Evolutionary conservation across 2,329 filamentous ascomycete genomes (phyloP).

Genomic region (Myriosclerotinia duriaeana): DNA sequence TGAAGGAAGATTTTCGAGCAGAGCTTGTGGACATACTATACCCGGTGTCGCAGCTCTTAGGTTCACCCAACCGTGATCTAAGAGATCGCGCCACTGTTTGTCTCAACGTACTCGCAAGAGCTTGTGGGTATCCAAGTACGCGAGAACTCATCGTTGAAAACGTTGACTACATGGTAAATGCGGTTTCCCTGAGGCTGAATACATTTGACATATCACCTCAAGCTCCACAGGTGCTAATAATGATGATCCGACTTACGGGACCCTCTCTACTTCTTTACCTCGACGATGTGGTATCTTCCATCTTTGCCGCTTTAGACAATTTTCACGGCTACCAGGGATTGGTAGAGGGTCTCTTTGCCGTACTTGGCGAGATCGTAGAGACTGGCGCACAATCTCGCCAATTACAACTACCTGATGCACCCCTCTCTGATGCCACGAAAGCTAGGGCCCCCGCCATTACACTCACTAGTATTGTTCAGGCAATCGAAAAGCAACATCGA

Average conservation of each 20-base stretch:
- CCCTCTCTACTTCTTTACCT: conserved; percentile 80
- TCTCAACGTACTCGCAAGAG: conserved; percentile 73
- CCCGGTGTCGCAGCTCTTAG: conserved; percentile 84
- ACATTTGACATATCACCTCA: conserved; percentile 90
- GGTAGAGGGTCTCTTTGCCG: conserved; percentile 80
- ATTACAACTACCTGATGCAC: conserved; percentile 42
- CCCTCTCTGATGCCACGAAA: conserved; percentile 45
- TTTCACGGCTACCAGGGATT: conserved; percentile 90
- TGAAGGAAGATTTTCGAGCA: conserved; percentile 68
- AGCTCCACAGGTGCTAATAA: conserved; percentile 82
- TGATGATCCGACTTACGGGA: conserved; percentile 91
- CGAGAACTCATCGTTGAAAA: conserved; percentile 83
- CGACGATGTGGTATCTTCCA: conserved; percentile 85
- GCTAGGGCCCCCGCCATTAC: conserved; percentile 44
- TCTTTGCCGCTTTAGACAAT: conserved; percentile 90
- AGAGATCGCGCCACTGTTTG: conserved; percentile 80
- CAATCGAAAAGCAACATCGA: conserved; percentile 55
- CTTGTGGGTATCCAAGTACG: conserved; percentile 73
- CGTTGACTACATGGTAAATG: conserved; percentile 94
- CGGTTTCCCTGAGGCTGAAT: conserved; percentile 83
- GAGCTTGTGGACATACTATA: conserved; percentile 92
- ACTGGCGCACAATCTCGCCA: conserved; percentile 67
- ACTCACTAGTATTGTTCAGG: conserved; percentile 51
- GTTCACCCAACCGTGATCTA: conserved; percentile 65
- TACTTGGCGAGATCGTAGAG: conserved; percentile 78